Evolutionary conservation across 176 grass and related monocot genomes (phyloP), one percentile per base, ranked within the genome.

Genomic region (Thalia dealbata): DNA sequence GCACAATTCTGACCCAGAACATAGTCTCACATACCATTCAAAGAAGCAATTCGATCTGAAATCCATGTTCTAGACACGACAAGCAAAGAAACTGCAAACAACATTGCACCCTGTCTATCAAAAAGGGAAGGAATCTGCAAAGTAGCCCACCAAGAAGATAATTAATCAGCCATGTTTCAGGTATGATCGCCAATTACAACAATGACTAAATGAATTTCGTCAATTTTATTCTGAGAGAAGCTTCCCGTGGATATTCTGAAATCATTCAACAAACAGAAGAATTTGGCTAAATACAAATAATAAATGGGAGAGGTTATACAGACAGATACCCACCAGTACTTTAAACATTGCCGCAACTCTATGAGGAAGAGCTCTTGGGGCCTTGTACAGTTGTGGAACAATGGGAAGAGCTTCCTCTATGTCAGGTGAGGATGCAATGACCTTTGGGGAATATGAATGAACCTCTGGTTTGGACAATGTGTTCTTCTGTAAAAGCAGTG

Each of bases 51-150:
- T 59, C 95, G 87, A 78, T 99, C 95, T 24, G 95, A 99, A 63
- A 99, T 99, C 85, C 84, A 92, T 73, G 95, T 99, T 29, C 95
- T 86, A 70, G 95, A 93, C 70, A 93, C 92, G 84, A 99, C 88
- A 80, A 99, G 87, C 63, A 99, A 71, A 61, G 83, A 78, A 73
- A 99, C 87, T 80, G 95, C 81, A 82, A 99, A 81, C 81, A 99
- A 86, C 71, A 88, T 90, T 46, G 83, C 90, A 61, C 95, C 95
- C 89, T 99, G 95, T 85, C 87, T 92, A 78, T 93, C 95, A 84
- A 93, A 76, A 64, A 99, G 77, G 83, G 72, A 88, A 32, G 95
- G 95, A 83, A 99, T 69, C 95, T 99, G 87, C 54, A 73, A 79
- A 82, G 50, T 18, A 76, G 21, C 84, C 41, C 61, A 74, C 10